Evolutionary conservation across 129 eudicot genomes (phyloP).

Genomic region (Arctium minus): DNA sequence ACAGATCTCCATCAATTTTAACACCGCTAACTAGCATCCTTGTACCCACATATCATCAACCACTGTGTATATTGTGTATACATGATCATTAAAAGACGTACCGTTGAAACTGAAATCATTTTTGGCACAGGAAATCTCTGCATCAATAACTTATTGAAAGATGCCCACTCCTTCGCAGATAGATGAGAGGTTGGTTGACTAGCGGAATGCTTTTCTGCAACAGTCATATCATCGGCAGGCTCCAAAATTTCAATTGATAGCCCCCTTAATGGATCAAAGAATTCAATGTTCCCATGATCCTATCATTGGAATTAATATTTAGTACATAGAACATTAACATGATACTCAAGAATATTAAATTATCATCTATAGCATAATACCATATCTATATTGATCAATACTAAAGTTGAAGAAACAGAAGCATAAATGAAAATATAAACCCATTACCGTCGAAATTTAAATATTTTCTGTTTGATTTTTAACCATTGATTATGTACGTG

Average conservation of each 20-base stretch:
- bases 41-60: neutral
- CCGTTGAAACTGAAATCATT: constrained; percentile 55
- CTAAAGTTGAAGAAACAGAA: neutral
- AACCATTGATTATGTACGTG: neutral
- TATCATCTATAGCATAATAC: neutral
- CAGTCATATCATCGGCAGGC: constrained; percentile 20
- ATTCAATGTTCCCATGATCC: constrained; percentile 44
- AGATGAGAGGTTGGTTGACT: constrained; percentile 22
- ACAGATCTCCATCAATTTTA: neutral
- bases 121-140: constrained; percentile 68
- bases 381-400: neutral
- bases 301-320: constrained; percentile 12
- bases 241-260: constrained; percentile 11
- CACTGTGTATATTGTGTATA: neutral
- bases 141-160: constrained; percentile 63
- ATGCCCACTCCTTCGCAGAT: constrained; percentile 58
- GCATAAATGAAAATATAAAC: neutral
- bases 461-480: neutral
- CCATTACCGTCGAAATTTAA: neutral
- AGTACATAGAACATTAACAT: neutral
- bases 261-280: constrained; percentile 62
- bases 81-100: constrained; percentile 24
- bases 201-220: constrained; percentile 30
- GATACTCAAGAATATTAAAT: neutral
- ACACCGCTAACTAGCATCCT: neutral